These are phyloP conservation scores for Knoxdaviesia capensis DNA, from an alignment of 2,329 filamentous ascomycete species.

Conservation along the genomic window DNA sequence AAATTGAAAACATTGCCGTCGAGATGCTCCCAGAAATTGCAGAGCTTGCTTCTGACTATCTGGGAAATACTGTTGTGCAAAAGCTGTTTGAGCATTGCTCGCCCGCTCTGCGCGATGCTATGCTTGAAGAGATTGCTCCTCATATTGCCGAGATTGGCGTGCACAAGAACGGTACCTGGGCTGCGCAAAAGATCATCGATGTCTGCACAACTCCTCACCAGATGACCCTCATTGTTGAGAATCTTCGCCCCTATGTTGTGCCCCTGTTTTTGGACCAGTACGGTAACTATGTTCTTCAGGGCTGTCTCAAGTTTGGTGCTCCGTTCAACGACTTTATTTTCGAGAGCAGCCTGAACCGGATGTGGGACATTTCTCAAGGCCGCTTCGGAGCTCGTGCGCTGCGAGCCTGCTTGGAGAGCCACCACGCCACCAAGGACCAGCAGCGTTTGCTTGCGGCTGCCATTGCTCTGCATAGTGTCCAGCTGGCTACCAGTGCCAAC, in stretches of 20 bases:
- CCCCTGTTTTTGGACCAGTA: conserved; percentile 94
- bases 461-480: conserved; percentile 91
- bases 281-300: conserved; percentile 95
- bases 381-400: conserved; percentile 90
- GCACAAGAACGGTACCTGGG: conserved; percentile 99
- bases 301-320: conserved; percentile 76
- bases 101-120: conserved; percentile 72
- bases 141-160: conserved; percentile 92
- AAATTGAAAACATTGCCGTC: conserved; percentile 81
- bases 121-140: conserved; percentile 73
- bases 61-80: conserved; percentile 98
- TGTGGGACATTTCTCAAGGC: conserved; percentile 87
- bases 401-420: conserved; percentile 90
- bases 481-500: conserved; percentile 89
- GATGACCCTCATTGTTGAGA: conserved; percentile 67
- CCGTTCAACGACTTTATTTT: conserved; percentile 95
- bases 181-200: conserved; percentile 97
- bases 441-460: conserved; percentile 85
- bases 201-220: conserved; percentile 72
- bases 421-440: conserved; percentile 86
- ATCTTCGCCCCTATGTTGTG: conserved; percentile 68
- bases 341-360: conserved; percentile 81
- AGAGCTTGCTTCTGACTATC: conserved; percentile 84
- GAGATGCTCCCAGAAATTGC: conserved; percentile 95
- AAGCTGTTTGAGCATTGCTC: conserved; percentile 96